Conservation (phyloP, 306 rosid species). For the Cicer yamashitae region DNA sequence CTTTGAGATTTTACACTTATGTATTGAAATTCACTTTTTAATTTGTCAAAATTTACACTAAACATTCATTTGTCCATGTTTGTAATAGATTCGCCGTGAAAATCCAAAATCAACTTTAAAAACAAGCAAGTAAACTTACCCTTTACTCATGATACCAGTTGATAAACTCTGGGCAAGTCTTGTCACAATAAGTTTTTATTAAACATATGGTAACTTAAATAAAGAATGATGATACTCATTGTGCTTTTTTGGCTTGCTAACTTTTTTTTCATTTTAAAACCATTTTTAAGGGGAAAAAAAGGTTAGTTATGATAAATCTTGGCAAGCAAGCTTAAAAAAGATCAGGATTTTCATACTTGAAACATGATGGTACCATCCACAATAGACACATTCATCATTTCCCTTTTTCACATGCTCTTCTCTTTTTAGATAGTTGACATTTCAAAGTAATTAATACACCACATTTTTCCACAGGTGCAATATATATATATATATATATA, state of each 20-base stretch:
- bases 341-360: conserved; percentile 23
- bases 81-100: too few relatives aligned
- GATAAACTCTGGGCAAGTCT: neutral
- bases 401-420: conserved; percentile 51
- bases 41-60: too few relatives aligned
- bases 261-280: conserved; percentile 41
- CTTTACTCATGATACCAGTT: neutral
- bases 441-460: conserved; percentile 42
- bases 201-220: conserved; percentile 5
- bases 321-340: conserved; percentile 45
- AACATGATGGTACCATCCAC: conserved; percentile 56
- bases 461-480: conserved; percentile 33
- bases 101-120: too few relatives aligned
- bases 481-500: conserved; percentile 29
- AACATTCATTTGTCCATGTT: too few relatives aligned
- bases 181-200: neutral
- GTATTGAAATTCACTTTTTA: too few relatives aligned
- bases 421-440: conserved; percentile 55
- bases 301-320: conserved; percentile 49
- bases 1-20: too few relatives aligned
- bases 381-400: conserved; percentile 50
- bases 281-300: neutral
- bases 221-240: conserved; percentile 40
- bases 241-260: conserved; percentile 49
- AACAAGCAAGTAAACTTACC: neutral